A percentile compares a stretch with the other conserved stretches of the same genome.
Evolutionary conservation across 768 basidiomycete genomes (phyloP).

Genomic region (Coprinellus micaceus): DNA sequence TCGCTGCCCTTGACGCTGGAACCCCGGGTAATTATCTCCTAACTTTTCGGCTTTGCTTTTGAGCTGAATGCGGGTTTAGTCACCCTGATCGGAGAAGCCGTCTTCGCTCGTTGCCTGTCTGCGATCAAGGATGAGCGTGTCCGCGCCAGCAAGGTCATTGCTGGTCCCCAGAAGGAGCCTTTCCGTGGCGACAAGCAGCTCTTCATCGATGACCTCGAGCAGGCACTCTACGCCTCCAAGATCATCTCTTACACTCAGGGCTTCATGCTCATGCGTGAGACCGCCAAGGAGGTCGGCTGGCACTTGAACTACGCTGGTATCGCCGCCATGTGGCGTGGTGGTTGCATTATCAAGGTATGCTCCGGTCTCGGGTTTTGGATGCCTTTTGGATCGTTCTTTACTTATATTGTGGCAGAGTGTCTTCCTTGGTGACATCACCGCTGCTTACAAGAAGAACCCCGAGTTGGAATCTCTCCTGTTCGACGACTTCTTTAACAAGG

Average conservation of each 20-base stretch:
- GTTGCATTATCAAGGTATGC: conserved; percentile 93
- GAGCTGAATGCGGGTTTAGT: conserved; percentile 44
- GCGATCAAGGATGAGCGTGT: conserved; percentile 94
- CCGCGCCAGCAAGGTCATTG: conserved; percentile 86
- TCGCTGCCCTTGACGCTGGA: conserved; percentile 91
- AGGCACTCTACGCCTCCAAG: conserved; percentile 98
- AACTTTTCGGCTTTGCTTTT: conserved; percentile 3
- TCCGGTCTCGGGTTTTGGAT: neutral
- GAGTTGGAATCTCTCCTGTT: conserved; percentile 90
- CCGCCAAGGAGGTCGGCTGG: conserved; percentile 91
- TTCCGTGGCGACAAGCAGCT: conserved; percentile 98
- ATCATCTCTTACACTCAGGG: conserved; percentile 99
- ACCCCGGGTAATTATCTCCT: conserved; percentile 63
- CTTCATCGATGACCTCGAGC: conserved; percentile 99
- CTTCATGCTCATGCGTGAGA: conserved; percentile 99
- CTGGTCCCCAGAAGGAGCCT: conserved; percentile 86
- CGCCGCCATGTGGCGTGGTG: conserved; percentile 99
- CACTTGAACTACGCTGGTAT: conserved; percentile 97
- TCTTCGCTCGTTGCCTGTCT: conserved; percentile 97
- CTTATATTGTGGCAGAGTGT: conserved; percentile 52
- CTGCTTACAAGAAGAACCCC: conserved; percentile 82
- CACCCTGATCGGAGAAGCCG: conserved; percentile 98
- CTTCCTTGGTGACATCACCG: conserved; percentile 89
- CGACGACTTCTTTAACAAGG: conserved; percentile 97
- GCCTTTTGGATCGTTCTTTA: neutral